A percentile compares a stretch with the other conserved stretches of the same genome.
phyloP scores from a whole-genome alignment of 1,284 basidiomycete genomes.

The Leucoagaricus sp. region DNA sequence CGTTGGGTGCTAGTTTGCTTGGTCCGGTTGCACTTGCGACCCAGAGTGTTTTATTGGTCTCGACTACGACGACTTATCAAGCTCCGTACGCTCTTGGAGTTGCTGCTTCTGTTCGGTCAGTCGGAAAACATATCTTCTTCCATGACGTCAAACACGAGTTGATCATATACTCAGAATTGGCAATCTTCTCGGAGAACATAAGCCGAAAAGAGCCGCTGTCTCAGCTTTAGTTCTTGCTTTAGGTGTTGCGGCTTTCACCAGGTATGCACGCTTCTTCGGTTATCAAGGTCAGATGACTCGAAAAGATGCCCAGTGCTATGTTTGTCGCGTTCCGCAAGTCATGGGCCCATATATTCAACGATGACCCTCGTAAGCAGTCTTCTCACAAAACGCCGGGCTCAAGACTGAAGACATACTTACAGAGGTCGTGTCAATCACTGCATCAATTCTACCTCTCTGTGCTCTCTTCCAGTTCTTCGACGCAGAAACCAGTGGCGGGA shows the following conservation, averaged over 20 bases:
- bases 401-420: too few species aligned
- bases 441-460: too few species aligned
- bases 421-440: too few species aligned
- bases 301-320: conserved; percentile 62
- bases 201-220: conserved; percentile 69
- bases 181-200: conserved; percentile 77
- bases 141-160: too few species aligned
- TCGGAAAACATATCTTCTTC: conserved; percentile 5
- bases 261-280: conserved; percentile 41
- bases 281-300: too few species aligned
- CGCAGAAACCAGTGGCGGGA: too few species aligned
- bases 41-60: conserved; percentile 76
- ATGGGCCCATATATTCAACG: conserved; percentile 87
- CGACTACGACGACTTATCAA: conserved; percentile 80
- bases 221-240: conserved; percentile 66
- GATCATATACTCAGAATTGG: conserved; percentile 62
- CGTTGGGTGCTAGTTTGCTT: conserved; percentile 54
- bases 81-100: conserved; percentile 82
- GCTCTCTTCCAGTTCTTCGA: too few species aligned
- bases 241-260: conserved; percentile 57
- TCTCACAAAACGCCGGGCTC: too few species aligned
- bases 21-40: conserved; percentile 67
- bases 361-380: conserved; percentile 59
- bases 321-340: conserved; percentile 71
- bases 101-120: conserved; percentile 81